A percentile compares a stretch with the other conserved stretches of the same genome.
phyloP scores from a whole-genome alignment of 2,329 filamentous ascomycete genomes.

The Fusarium subtropicale region DNA sequence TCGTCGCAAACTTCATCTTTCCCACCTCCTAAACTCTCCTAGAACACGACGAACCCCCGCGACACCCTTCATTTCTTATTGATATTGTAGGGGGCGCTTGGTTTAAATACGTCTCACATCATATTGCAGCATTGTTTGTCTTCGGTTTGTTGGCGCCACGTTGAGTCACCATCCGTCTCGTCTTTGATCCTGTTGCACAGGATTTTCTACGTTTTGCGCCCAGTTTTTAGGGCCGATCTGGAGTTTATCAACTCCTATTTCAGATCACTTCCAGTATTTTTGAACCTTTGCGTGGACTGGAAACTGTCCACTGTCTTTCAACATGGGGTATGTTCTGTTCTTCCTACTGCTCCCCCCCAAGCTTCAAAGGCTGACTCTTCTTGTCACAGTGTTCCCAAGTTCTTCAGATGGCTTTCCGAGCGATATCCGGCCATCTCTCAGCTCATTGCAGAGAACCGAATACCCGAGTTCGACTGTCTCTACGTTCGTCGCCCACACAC shows the following conservation, averaged over 20 bases:
- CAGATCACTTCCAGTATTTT: constrained; percentile 9
- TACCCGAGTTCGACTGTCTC: constrained; percentile 97
- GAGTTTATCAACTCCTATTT: constrained; percentile 11
- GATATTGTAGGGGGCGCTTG: constrained; percentile 14
- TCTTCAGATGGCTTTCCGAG: constrained; percentile 99
- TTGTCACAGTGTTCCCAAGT: constrained; percentile 76
- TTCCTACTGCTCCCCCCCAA: background rate
- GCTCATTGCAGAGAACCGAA: constrained; percentile 97
- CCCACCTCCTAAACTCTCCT: constrained; percentile 2
- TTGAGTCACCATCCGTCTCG: constrained; percentile 24
- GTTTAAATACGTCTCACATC: constrained; percentile 6
- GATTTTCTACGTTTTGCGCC: constrained; percentile 41
- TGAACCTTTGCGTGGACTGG: constrained; percentile 38
- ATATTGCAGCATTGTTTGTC: constrained; percentile 16
- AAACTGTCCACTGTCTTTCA: constrained; percentile 36
- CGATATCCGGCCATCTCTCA: constrained; percentile 98
- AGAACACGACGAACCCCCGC: constrained; percentile 13
- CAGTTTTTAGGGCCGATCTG: constrained; percentile 26
- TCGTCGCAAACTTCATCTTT: constrained; percentile 31
- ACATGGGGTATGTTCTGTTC: constrained; percentile 49
- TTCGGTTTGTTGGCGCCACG: constrained; percentile 17
- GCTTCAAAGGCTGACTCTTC: constrained; percentile 30
- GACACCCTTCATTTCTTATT: constrained; percentile 14
- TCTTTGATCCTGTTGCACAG: constrained; percentile 37
- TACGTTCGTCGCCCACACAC: constrained; percentile 68